phyloP scores from a whole-genome alignment of 192 early-diverging fungal species.

The Lobulomyces angularis region DNA sequence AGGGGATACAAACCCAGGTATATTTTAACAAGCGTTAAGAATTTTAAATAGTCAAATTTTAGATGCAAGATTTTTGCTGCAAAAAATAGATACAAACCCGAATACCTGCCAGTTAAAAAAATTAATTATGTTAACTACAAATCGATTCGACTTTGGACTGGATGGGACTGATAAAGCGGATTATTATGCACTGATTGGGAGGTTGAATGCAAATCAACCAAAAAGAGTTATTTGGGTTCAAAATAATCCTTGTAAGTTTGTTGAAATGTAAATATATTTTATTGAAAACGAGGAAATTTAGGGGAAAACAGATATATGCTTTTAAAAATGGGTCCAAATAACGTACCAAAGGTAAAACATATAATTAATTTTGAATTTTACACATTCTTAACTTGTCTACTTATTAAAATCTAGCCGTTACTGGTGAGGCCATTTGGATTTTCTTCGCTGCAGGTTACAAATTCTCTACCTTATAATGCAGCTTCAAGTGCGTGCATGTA shows the following conservation, averaged over 20 bases:
- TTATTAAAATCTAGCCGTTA: neutral
- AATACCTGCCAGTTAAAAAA: constrained; percentile 3
- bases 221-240: constrained; percentile 11
- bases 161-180: constrained; percentile 5
- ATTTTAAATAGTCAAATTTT: too few species aligned
- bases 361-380: constrained; percentile 2
- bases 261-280: constrained; percentile 5
- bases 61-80: constrained; percentile 9
- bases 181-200: constrained; percentile 9
- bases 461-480: neutral
- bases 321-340: too few species aligned
- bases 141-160: constrained; percentile 13
- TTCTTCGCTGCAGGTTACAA: too few species aligned
- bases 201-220: neutral
- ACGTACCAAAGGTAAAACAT: constrained; percentile 3
- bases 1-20: constrained; percentile 15
- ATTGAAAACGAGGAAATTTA: too few species aligned
- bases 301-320: too few species aligned
- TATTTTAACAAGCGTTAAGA: neutral
- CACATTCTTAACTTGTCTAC: constrained; percentile 1
- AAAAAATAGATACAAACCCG: constrained; percentile 4
- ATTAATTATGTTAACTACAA: constrained; percentile 7
- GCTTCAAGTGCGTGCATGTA: too few species aligned
- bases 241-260: constrained; percentile 10
- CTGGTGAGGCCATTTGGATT: too few species aligned